Percentiles rank a stretch among this genome's conserved stretches.
Evolutionary conservation across 371 early-diverging fungal genomes (phyloP).

Genomic region (Enterospora canceri): DNA sequence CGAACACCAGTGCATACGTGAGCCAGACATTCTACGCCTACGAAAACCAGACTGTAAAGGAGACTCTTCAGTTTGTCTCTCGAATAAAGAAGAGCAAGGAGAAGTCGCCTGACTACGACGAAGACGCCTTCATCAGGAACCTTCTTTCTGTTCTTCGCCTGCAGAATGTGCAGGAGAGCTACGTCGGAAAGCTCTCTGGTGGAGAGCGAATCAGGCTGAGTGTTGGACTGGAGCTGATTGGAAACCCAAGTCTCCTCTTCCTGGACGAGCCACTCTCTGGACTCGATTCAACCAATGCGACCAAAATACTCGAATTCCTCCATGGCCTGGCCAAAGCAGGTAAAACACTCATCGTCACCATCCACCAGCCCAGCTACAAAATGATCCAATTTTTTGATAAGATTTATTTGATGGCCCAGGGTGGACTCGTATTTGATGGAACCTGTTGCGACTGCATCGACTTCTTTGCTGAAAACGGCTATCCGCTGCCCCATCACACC

Average conservation of each 20-base stretch:
- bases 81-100: slow-evolving; percentile 58
- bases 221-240: slow-evolving; percentile 52
- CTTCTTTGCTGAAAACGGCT: slow-evolving; percentile 61
- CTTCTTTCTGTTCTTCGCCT: slow-evolving; percentile 53
- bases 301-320: slow-evolving; percentile 70
- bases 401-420: slow-evolving; percentile 65
- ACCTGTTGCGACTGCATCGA: slow-evolving; percentile 55
- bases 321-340: slow-evolving; percentile 64
- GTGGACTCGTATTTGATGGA: slow-evolving; percentile 48
- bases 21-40: slow-evolving; percentile 59
- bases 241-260: slow-evolving; percentile 55
- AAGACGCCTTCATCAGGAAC: neutral
- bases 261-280: slow-evolving; percentile 75
- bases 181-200: slow-evolving; percentile 50
- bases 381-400: slow-evolving; percentile 74
- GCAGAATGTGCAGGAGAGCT: slow-evolving; percentile 35
- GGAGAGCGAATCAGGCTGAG: slow-evolving; percentile 55
- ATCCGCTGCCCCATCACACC: slow-evolving; percentile 62
- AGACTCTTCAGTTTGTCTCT: slow-evolving; percentile 39
- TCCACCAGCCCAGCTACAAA: slow-evolving; percentile 81
- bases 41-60: slow-evolving; percentile 51
- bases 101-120: neutral
- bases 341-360: slow-evolving; percentile 74
- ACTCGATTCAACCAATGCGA: slow-evolving; percentile 75
- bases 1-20: slow-evolving; percentile 58